These are phyloP conservation scores for Eimeria sp. DNA, from an alignment of 169 alveolate species.

Conservation along the genomic window DNA sequence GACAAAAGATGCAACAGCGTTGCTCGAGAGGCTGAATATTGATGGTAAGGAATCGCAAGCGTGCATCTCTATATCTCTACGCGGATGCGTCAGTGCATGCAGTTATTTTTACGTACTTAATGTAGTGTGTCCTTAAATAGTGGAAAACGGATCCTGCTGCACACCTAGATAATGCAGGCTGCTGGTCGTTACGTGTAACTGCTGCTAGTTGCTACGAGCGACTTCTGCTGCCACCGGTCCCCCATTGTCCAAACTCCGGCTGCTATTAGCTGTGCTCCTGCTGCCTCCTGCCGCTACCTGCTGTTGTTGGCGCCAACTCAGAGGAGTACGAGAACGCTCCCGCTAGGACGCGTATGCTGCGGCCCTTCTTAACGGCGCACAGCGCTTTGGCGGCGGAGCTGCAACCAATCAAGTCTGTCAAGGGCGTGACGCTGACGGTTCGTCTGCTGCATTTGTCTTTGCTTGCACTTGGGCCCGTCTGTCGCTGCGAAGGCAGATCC, in stretches of 20 bases:
- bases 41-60: background rate
- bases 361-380: slow-evolving; percentile 20
- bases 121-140: no score
- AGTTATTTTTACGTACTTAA: no score
- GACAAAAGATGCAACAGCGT: background rate
- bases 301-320: background rate
- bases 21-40: slow-evolving; percentile 1
- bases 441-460: slow-evolving; percentile 10
- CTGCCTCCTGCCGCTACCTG: background rate
- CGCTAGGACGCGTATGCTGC: slow-evolving; percentile 9
- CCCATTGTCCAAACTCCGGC: background rate
- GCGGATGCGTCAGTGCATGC: background rate
- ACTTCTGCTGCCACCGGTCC: slow-evolving; percentile 4
- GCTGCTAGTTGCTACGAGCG: background rate
- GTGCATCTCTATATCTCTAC: background rate
- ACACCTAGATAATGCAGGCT: background rate
- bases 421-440: slow-evolving; percentile 51
- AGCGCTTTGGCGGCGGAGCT: background rate
- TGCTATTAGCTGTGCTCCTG: background rate
- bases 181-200: background rate
- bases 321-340: slow-evolving; percentile 24
- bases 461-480: background rate
- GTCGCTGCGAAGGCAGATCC: background rate
- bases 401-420: slow-evolving; percentile 18
- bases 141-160: background rate